Percentiles rank a stretch among this genome's conserved stretches.
phyloP scores from a whole-genome alignment of 768 basidiomycete species.

The Pleurotus tuber-regium region DNA sequence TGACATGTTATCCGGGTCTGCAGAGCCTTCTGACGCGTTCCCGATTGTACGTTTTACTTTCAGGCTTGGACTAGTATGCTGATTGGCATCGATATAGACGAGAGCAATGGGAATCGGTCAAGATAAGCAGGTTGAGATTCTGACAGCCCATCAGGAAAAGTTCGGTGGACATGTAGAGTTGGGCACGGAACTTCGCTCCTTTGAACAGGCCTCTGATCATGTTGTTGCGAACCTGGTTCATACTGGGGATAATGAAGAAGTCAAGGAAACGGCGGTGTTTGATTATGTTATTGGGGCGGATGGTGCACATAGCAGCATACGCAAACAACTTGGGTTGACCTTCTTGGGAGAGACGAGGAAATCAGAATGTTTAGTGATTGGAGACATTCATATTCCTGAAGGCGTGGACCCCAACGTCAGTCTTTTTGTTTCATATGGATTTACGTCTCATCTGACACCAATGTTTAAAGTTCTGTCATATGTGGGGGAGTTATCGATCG shows the following conservation, averaged over 20 bases:
- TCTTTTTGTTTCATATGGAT: not conserved
- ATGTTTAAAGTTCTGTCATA: not conserved
- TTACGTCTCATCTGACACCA: not conserved
- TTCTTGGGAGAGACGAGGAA: slow-evolving; percentile 40
- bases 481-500: not conserved
- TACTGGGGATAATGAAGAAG: slow-evolving; percentile 18
- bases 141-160: slow-evolving; percentile 26
- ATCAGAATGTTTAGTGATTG: slow-evolving; percentile 24
- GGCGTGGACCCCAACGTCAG: not conserved
- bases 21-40: not conserved
- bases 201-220: slow-evolving; percentile 30
- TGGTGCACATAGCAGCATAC: slow-evolving; percentile 35
- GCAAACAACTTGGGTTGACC: slow-evolving; percentile 37
- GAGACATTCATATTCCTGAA: slow-evolving; percentile 27
- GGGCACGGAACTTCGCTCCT: slow-evolving; percentile 27
- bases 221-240: slow-evolving; percentile 28
- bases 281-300: slow-evolving; percentile 40
- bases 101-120: slow-evolving; percentile 21
- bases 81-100: slow-evolving; percentile 13
- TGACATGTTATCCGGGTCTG: not conserved
- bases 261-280: slow-evolving; percentile 22
- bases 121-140: slow-evolving; percentile 25
- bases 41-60: not conserved
- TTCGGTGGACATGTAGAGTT: slow-evolving; percentile 30
- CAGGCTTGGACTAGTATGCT: not conserved